phyloP scores from a whole-genome alignment of 2,329 filamentous ascomycete genomes.

The Phialophora tarda region DNA sequence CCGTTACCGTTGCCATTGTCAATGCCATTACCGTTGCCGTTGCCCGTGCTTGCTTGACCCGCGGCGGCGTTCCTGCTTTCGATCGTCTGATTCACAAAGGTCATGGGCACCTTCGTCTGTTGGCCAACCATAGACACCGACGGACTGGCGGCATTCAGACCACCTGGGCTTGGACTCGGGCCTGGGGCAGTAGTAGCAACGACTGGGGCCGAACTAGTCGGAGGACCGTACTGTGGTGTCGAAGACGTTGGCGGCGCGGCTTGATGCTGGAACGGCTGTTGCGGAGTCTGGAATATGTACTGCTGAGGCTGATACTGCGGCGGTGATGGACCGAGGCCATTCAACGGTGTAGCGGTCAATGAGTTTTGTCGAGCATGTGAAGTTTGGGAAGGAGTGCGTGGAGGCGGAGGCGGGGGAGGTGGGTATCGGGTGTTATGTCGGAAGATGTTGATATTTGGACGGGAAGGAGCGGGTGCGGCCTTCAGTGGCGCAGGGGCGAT shows the following conservation, averaged over 20 bases:
- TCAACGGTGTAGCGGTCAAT: neutral
- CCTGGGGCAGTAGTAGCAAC: neutral
- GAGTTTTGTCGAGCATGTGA: constrained; percentile 6
- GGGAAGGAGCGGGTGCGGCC: constrained; percentile 7
- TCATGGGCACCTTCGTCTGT: constrained; percentile 30
- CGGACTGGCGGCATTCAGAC: neutral
- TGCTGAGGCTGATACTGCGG: constrained; percentile 20
- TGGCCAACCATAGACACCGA: constrained; percentile 15
- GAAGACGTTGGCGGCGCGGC: constrained; percentile 21
- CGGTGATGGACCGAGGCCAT: neutral
- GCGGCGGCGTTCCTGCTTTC: constrained; percentile 27
- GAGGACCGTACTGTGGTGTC: constrained; percentile 14
- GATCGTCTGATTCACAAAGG: constrained; percentile 35
- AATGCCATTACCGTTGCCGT: neutral
- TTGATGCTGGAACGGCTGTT: constrained; percentile 34
- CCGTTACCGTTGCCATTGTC: constrained; percentile 19
- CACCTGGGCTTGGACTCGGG: neutral
- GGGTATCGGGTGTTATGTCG: constrained; percentile 20
- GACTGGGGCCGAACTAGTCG: neutral
- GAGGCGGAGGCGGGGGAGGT: neutral
- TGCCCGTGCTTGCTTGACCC: neutral
- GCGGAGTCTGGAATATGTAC: constrained; percentile 34
- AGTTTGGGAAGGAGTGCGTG: neutral
- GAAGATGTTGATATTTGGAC: constrained; percentile 19
- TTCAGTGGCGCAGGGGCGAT: constrained; percentile 35